Base-by-base conservation (phyloP, 768 basidiomycete species). In the Mycena sanguinolenta region DNA sequence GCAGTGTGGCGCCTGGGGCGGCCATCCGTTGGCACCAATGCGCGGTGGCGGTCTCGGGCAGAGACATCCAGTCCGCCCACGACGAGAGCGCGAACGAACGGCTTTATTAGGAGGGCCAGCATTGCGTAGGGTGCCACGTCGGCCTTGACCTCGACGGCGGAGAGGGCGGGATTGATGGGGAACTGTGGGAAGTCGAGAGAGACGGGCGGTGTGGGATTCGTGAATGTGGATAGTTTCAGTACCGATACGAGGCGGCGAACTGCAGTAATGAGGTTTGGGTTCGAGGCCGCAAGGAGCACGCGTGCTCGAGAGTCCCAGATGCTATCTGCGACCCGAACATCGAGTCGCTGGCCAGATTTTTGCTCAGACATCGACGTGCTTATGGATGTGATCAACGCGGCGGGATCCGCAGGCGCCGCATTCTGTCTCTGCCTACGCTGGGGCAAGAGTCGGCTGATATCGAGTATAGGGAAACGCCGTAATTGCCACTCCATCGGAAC, bases 71-170 rank as follows among this genome's bases (percentile, higher is more conserved):
- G 61, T 21, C 84, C 87, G 32, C 78, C 78, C 36, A 75, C 71
- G 25, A 87, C 76, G 57, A 87, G 74, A 1, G 73, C 70, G 19
- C 79, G 78, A 9, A 85, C 70, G 59, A 87, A 83, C 34, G 68
- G 75, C 63, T 78, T 76, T 13, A 79, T 74, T 7, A 78, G 70
- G 21, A 86, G 68, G 12, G 85, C 77, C 21, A 89, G 75, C 52
- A 83, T 73, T 8, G 85, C 84, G 73, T 80, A 74, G 16, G 86
- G 84, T 21, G 83, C 83, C 14, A 88, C 73, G 21, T 74, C 72
- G 6, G 68, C 69, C 36, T 84, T 80, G n/a, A 86, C 76, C 23
- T 78, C 73, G 4, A 44, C 63, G 34, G 71, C 65, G 38, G 76
- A 64, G 39, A 72, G 53, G 30, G 82, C 84, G 44, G 83, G 54